These are phyloP conservation scores for Solanum habrochaites DNA, from an alignment of 257 asterid genomes.

Conservation along the genomic window DNA sequence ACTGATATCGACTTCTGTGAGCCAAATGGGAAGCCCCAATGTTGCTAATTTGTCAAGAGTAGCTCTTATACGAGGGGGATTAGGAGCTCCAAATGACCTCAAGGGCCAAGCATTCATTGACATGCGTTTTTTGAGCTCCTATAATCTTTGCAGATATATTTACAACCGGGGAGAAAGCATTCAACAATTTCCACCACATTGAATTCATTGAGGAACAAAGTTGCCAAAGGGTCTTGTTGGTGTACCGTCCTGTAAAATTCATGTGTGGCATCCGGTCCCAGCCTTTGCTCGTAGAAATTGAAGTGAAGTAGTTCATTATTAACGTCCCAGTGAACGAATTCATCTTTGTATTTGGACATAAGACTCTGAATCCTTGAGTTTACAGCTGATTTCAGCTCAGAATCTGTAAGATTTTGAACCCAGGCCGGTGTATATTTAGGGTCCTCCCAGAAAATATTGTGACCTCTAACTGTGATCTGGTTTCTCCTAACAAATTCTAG, in stretches of 20 bases:
- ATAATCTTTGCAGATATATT: constrained; percentile 22
- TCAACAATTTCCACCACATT: constrained; percentile 45
- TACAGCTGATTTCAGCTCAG: constrained; percentile 18
- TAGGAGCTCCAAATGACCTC: constrained; percentile 38
- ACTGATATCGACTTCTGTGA: constrained; percentile 48
- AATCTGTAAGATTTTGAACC: constrained; percentile 26
- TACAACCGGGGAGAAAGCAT: constrained; percentile 27
- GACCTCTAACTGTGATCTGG: constrained; percentile 26
- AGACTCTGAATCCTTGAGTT: constrained; percentile 22
- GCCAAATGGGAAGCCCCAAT: constrained; percentile 42
- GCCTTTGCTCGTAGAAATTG: constrained; percentile 24
- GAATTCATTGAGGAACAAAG: constrained; percentile 39
- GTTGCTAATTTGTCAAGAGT: constrained; percentile 35
- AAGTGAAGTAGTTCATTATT: constrained; percentile 31
- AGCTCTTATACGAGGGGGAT: constrained; percentile 37
- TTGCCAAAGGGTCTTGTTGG: constrained; percentile 29
- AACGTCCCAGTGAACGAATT: constrained; percentile 43
- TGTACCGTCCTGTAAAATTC: constrained; percentile 25
- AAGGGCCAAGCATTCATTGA: constrained; percentile 33
- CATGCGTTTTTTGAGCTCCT: constrained; percentile 25
- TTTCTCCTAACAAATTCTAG: constrained; percentile 26
- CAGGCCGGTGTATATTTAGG: constrained; percentile 21
- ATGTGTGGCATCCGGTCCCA: constrained; percentile 33
- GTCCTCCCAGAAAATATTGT: constrained; percentile 41
- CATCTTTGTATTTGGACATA: constrained; percentile 24